Percentiles rank a stretch among this genome's conserved stretches.
phyloP scores from a whole-genome alignment of 2,329 filamentous ascomycete genomes.

The Gyromitra esculenta region DNA sequence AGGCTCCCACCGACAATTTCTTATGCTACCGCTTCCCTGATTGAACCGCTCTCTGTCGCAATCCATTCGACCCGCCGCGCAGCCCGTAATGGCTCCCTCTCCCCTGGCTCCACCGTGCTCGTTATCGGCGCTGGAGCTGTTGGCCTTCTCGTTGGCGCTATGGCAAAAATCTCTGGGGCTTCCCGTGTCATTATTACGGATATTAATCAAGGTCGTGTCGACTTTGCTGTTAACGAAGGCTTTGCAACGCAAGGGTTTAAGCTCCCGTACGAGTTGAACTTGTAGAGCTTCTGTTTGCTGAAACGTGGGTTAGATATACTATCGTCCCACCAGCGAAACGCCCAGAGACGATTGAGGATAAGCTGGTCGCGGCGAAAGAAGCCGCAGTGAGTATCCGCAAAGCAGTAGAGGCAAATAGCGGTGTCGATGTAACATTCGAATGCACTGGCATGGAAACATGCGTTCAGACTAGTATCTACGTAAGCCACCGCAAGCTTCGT shows the following conservation, averaged over 20 bases:
- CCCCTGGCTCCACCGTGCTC: constrained; percentile 62
- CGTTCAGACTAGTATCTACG: constrained; percentile 78
- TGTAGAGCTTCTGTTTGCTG: neutral
- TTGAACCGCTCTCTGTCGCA: constrained; percentile 71
- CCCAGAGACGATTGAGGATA: constrained; percentile 64
- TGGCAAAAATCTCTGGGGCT: constrained; percentile 47
- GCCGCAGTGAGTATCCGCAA: constrained; percentile 64
- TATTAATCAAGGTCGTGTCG: constrained; percentile 69
- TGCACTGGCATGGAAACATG: constrained; percentile 80
- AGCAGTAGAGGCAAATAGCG: constrained; percentile 67
- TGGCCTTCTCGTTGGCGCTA: constrained; percentile 70
- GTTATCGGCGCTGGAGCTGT: constrained; percentile 73
- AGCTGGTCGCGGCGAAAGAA: constrained; percentile 66
- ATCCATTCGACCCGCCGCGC: constrained; percentile 71
- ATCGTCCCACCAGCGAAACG: constrained; percentile 49
- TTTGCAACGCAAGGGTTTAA: constrained; percentile 71
- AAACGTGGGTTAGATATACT: constrained; percentile 9
- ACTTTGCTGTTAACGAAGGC: constrained; percentile 69
- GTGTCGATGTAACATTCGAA: constrained; percentile 77
- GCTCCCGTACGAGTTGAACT: constrained; percentile 58
- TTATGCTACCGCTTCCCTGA: constrained; percentile 69
- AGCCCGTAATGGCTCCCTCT: constrained; percentile 63
- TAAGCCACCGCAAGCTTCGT: neutral
- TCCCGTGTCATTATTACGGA: constrained; percentile 69
- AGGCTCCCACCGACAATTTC: constrained; percentile 70